phyloP scores from a whole-genome alignment of 768 basidiomycete species.

The Rhodotorula graminis region DNA sequence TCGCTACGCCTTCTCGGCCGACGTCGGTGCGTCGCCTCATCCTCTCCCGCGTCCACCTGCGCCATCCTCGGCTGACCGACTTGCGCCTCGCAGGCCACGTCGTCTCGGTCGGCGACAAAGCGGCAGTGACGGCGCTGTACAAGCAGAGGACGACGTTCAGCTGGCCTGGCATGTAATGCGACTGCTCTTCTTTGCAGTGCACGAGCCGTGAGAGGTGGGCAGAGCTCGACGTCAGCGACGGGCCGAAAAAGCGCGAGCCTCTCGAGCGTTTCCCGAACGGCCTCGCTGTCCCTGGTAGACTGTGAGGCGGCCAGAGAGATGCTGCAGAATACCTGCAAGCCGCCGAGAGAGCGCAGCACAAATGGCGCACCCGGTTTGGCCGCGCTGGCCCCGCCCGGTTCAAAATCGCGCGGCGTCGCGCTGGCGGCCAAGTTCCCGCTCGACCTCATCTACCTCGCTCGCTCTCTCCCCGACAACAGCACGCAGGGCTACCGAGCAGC shows the following conservation, averaged over 20 bases:
- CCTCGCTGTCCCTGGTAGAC: too few species aligned
- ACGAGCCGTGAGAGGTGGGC: too few species aligned
- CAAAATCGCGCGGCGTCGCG: background rate
- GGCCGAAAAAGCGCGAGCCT: too few species aligned
- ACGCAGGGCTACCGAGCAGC: too few species aligned
- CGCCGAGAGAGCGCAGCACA: background rate
- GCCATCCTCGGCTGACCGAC: background rate
- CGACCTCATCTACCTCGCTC: background rate
- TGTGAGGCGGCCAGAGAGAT: too few species aligned
- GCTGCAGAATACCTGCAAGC: too few species aligned
- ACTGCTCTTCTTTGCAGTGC: too few species aligned
- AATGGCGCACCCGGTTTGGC: background rate
- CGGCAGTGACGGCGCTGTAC: background rate
- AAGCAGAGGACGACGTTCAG: background rate
- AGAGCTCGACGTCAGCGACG: too few species aligned
- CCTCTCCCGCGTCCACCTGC: background rate
- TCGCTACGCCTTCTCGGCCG: slow-evolving; percentile 13
- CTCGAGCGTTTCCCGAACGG: too few species aligned
- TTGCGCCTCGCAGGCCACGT: background rate
- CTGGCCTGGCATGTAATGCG: background rate
- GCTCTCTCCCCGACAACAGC: background rate
- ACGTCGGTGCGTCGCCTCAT: background rate
- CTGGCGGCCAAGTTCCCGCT: background rate
- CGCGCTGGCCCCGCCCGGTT: background rate
- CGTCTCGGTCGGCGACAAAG: slow-evolving; percentile 4